Base-by-base conservation (phyloP, 495 filamentous ascomycete species). In the Penicillium flavigenum region DNA sequence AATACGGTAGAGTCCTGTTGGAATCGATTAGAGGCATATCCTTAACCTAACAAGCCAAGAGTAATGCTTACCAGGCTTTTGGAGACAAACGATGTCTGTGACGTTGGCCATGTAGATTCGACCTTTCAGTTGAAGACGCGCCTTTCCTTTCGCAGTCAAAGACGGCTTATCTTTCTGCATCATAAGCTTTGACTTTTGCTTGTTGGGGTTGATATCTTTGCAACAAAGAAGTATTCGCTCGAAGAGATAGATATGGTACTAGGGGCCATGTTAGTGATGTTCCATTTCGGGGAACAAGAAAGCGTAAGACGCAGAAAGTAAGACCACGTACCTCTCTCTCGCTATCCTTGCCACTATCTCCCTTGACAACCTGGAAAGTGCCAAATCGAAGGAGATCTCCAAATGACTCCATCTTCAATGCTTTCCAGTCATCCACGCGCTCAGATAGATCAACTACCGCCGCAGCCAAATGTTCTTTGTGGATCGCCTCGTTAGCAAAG, bases 71-170 rank as follows among this genome's bases (percentile, higher is more conserved):
- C 92, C 92, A 66, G 88, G 87, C 70, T 90, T 96, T 52, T 84
- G 81, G 32, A 92, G 76, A 17, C 88, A 90, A 5, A 96, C 76
- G 24, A 96, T 88, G 65, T 98, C 92, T 7, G 94, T 98, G 44
- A 98, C 93, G 67, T 98, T 98, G 54, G 93, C 92, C 93, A 98
- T 97, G 73, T 98, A 98, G 64, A 98, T 98, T 20, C 94, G 85
- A 24, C 94, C 94, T 74, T 98, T 98, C 32, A 98, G 81, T 68
- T 96, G 92, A 47, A 98, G 77, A 68, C 89, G 92, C 34, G 87
- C 82, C 65, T 89, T 89, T 50, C 84, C 81, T 66, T 88, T 93
- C 60, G 82, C 85, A 70, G 86, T 83, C 54, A 85, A 82, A 46
- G 85, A 76, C 2, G 88, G 81, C 69, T 90, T 91, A 38, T 78